These are phyloP conservation scores for Oldenlandia corymbosa DNA, from an alignment of 257 asterid genomes.

Conservation along the genomic window DNA sequence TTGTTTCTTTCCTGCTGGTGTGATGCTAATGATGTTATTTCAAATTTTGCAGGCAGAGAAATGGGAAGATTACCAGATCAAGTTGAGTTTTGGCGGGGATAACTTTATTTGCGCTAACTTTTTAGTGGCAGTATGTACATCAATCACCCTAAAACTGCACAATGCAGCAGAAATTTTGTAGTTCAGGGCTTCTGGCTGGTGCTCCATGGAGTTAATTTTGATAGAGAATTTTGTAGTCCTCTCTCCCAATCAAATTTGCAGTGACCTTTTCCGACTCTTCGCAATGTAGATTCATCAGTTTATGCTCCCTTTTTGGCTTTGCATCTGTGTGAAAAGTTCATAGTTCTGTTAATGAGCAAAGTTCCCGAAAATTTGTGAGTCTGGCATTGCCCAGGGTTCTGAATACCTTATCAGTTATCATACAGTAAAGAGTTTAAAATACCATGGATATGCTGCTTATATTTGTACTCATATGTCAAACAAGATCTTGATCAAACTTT, in stretches of 20 bases:
- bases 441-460: no score
- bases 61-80: constrained; percentile 44
- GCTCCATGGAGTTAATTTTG: constrained; percentile 27
- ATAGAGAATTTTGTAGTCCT: constrained; percentile 7
- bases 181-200: constrained; percentile 22
- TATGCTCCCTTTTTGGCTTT: background rate
- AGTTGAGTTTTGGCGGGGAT: constrained; percentile 34
- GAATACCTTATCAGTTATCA: no score
- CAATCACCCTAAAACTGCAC: constrained; percentile 25
- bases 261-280: background rate
- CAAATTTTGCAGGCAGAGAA: constrained; percentile 59
- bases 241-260: background rate
- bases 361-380: no score
- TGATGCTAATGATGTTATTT: constrained; percentile 10
- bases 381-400: no score
- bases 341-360: no score
- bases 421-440: no score
- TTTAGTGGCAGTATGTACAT: constrained; percentile 27
- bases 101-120: constrained; percentile 18
- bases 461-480: no score
- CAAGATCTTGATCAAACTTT: no score
- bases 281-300: background rate
- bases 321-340: no score
- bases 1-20: constrained; percentile 7
- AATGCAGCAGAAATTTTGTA: constrained; percentile 35